phyloP scores from a whole-genome alignment of 139 green algal genomes.

The Zygnema circumcarinatum region DNA sequence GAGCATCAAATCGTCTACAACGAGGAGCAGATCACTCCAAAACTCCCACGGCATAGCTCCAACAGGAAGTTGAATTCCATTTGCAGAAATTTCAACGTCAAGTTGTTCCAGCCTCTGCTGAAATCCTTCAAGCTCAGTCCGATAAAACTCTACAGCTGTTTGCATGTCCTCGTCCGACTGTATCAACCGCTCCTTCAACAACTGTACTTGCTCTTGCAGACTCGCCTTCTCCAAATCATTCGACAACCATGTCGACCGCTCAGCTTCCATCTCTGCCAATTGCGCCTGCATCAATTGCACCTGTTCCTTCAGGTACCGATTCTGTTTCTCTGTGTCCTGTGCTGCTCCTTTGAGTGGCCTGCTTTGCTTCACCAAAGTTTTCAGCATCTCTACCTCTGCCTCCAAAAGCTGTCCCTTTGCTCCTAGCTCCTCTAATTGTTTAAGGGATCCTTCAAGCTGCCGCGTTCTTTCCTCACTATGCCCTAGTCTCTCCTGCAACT shows the following conservation, averaged over 20 bases:
- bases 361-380: constrained; percentile 27
- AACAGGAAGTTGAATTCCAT: constrained; percentile 30
- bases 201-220: constrained; percentile 39
- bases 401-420: constrained; percentile 18
- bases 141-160: constrained; percentile 38
- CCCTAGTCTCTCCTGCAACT: constrained; percentile 4
- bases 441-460: constrained; percentile 8
- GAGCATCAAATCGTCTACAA: constrained; percentile 51
- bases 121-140: constrained; percentile 35
- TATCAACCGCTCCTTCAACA: constrained; percentile 40
- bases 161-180: constrained; percentile 43
- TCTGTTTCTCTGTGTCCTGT: constrained; percentile 8
- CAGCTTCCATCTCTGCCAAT: constrained; percentile 19
- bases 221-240: constrained; percentile 27
- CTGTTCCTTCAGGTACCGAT: constrained; percentile 31
- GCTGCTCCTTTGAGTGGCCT: neutral
- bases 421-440: constrained; percentile 12
- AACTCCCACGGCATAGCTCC: constrained; percentile 55
- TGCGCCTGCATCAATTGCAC: constrained; percentile 21
- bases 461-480: constrained; percentile 12
- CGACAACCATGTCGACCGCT: neutral
- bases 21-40: constrained; percentile 50
- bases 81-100: neutral
- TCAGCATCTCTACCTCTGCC: constrained; percentile 28
- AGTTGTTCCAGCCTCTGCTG: constrained; percentile 38